Evolutionary conservation across 179 eudicot genomes (phyloP).

Genomic region (Gypsophila paniculata): DNA sequence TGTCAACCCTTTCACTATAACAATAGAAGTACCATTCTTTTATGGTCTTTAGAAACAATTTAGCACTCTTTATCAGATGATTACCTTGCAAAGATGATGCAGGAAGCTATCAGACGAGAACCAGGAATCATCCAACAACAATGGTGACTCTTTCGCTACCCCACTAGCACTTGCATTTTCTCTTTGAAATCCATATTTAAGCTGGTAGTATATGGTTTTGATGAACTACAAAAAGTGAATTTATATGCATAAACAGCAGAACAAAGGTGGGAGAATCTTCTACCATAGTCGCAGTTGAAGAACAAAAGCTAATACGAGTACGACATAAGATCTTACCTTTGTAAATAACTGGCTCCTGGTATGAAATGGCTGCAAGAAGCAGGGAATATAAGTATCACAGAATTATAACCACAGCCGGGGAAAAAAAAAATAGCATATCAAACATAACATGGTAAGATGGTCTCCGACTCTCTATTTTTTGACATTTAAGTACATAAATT

Average conservation of each 20-base stretch:
- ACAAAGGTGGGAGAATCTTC: not conserved
- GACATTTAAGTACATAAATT: not conserved
- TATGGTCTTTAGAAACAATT: not conserved
- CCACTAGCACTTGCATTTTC: constrained; percentile 35
- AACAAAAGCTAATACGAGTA: not conserved
- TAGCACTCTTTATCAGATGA: not conserved
- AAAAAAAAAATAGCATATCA: not conserved
- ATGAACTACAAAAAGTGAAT: constrained; percentile 52
- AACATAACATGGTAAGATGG: not conserved
- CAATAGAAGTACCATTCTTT: not conserved
- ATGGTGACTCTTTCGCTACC: constrained; percentile 39
- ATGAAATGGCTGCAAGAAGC: constrained; percentile 70
- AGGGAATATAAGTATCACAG: not conserved
- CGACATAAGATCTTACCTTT: constrained; percentile 49
- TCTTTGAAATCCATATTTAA: constrained; percentile 71
- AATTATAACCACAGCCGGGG: not conserved
- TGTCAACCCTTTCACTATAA: not conserved
- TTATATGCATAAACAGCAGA: constrained; percentile 17
- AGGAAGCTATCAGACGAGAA: constrained; percentile 78
- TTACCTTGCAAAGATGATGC: constrained; percentile 86
- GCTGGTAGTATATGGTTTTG: constrained; percentile 70
- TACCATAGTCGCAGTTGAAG: not conserved
- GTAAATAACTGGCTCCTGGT: constrained; percentile 75
- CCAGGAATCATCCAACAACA: constrained; percentile 83
- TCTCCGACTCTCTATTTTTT: not conserved